Percentiles rank a stretch among this genome's conserved stretches.
These are phyloP conservation scores for Ananas comosus DNA, from an alignment of 176 grass and related monocot genomes.

Conservation along the genomic window DNA sequence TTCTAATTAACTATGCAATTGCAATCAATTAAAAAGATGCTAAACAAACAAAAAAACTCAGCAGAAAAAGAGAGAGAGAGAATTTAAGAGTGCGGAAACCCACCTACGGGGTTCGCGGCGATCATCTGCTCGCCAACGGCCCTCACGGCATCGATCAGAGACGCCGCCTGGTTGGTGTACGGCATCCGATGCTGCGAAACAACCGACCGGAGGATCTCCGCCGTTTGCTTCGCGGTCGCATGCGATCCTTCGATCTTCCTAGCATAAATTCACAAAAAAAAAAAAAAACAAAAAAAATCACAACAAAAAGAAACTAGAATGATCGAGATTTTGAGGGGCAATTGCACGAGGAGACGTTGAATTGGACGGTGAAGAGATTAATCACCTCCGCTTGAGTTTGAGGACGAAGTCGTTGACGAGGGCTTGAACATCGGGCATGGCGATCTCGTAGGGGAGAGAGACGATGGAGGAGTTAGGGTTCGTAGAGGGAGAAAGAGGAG, in stretches of 20 bases:
- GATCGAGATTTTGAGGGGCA: neutral
- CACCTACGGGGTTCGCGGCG: conserved; percentile 70
- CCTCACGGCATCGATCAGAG: conserved; percentile 54
- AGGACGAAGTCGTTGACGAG: conserved; percentile 76
- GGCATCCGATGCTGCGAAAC: conserved; percentile 78
- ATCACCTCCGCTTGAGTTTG: conserved; percentile 70
- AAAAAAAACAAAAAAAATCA: neutral
- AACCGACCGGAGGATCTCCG: conserved; percentile 81
- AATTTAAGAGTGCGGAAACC: neutral
- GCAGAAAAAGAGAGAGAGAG: neutral
- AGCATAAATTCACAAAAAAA: neutral
- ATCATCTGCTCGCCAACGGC: conserved; percentile 85
- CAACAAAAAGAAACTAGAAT: neutral
- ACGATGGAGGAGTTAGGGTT: neutral
- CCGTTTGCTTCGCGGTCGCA: conserved; percentile 67
- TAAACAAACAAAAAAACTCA: neutral
- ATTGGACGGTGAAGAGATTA: neutral
- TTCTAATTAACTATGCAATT: neutral
- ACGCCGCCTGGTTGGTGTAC: conserved; percentile 53
- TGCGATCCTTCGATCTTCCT: conserved; percentile 90
- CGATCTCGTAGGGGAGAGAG: neutral
- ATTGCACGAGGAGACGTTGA: too few relatives aligned
- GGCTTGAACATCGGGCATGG: conserved; percentile 79
- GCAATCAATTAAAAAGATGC: neutral
- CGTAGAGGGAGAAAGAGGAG: neutral